Base-by-base conservation (phyloP, 179 eudicot species). In the Gypsophila paniculata region DNA sequence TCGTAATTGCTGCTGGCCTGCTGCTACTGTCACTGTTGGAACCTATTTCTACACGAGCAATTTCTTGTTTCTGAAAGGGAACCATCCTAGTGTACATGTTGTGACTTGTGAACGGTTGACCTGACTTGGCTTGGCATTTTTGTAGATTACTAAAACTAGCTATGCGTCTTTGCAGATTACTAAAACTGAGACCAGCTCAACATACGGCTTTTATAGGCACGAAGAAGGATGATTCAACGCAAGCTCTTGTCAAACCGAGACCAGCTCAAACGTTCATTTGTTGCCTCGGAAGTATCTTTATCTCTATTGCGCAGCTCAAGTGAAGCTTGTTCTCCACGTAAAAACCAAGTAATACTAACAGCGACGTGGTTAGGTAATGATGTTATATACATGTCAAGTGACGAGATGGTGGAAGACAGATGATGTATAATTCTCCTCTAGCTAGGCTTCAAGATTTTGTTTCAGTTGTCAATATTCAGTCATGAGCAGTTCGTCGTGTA, bases 181-280 rank as follows among this genome's bases (percentile, higher is more conserved):
- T 18, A 92, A 94, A 81, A 86, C 88, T 15, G 97, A 90, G 83
- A 77, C 79, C 75, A 83, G 88, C 81, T 88, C 99, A 17, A 82
- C 86, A 66, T 91, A 91, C 65, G 73, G 85, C 72, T 88, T 89
- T 82, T 91, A 86, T 62, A 85, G 82, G 77, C 91, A 83, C 65
- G 93, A 88, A 76, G 89, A 85, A 76, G 81, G 82, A 25, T 82
- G 74, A 80, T 36, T 22, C 29, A 32, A 12, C 26, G 18, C 62
- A 36, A 22, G 13, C 39, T 68, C 23, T 29, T 22, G 22, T 55
- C 65, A 42, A 60, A 55, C 48, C 21, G 46, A 42, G 17, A 53
- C 67, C 44, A 57, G 61, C 65, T 22, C 36, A 65, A 22, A 42
- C 46, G 2, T 42, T 39, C 17, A 52, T 57, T 46, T 26, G 26